Percentiles rank a stretch among this genome's conserved stretches.
Conservation (phyloP, 305 asterid species). For the Solanum hybrid region DNA sequence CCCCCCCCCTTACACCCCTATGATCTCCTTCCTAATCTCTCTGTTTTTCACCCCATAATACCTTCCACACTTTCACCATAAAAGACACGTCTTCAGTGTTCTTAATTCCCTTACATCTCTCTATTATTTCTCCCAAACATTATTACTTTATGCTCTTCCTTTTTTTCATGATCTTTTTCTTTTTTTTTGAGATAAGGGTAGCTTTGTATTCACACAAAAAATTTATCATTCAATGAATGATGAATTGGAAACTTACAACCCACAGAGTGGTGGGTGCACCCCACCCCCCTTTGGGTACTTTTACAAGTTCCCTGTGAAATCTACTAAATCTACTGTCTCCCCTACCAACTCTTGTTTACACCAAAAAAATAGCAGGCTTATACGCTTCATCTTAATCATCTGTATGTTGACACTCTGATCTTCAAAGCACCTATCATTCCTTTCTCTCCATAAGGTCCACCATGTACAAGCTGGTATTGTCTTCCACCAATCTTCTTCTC, state of each 20-base stretch:
- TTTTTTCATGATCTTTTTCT: neutral
- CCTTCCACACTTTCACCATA: neutral
- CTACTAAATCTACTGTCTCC: neutral
- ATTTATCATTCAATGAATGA: neutral
- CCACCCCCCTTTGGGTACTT: neutral
- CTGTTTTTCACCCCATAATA: neutral
- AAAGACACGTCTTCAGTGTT: neutral
- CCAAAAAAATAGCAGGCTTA: neutral
- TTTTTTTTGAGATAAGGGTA: neutral
- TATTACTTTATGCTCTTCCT: neutral
- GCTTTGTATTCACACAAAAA: neutral
- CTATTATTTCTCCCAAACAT: neutral
- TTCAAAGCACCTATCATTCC: neutral
- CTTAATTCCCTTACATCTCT: neutral
- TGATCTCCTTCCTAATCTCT: neutral
- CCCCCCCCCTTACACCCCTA: neutral
- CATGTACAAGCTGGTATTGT: neutral
- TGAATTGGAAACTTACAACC: neutral
- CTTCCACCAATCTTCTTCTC: neutral
- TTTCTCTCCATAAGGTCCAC: neutral
- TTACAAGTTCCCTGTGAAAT: neutral
- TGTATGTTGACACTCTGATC: neutral
- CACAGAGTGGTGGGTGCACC: neutral
- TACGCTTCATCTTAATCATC: neutral
- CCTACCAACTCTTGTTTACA: neutral